These are phyloP conservation scores for Fusarium oligoseptatum DNA, from an alignment of 2,329 filamentous ascomycete genomes.

Conservation along the genomic window DNA sequence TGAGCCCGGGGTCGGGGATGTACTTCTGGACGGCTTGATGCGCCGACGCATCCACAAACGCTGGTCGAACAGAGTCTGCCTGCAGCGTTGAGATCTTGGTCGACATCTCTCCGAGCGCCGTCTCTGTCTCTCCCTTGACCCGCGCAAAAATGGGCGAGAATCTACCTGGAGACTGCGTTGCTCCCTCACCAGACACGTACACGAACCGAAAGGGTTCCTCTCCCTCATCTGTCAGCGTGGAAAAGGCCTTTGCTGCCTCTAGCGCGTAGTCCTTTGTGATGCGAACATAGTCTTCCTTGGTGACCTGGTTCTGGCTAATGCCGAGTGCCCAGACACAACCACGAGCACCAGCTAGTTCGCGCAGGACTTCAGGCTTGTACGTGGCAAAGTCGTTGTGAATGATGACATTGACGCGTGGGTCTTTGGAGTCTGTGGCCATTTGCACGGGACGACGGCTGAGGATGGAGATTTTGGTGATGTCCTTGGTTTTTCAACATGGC, in stretches of 20 bases:
- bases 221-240: constrained; percentile 56
- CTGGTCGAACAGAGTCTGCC: constrained; percentile 70
- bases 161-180: constrained; percentile 67
- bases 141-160: constrained; percentile 71
- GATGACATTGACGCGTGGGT: constrained; percentile 74
- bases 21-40: constrained; percentile 60
- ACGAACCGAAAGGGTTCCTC: constrained; percentile 74
- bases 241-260: constrained; percentile 72
- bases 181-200: constrained; percentile 75
- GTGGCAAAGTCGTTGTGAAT: constrained; percentile 75
- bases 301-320: constrained; percentile 70
- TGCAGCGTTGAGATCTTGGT: constrained; percentile 61
- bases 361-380: constrained; percentile 70
- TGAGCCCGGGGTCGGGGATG: constrained; percentile 50
- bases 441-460: constrained; percentile 74
- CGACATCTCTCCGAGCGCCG: constrained; percentile 66
- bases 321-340: constrained; percentile 83
- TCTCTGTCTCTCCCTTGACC: constrained; percentile 77
- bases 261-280: constrained; percentile 78
- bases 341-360: constrained; percentile 71
- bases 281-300: constrained; percentile 74
- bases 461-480: constrained; percentile 75
- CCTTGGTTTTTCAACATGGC: constrained; percentile 67
- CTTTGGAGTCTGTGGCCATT: constrained; percentile 68
- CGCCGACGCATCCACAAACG: constrained; percentile 64